Evolutionary conservation across 257 asterid species (phyloP).

Genomic region (Solanum piurae): DNA sequence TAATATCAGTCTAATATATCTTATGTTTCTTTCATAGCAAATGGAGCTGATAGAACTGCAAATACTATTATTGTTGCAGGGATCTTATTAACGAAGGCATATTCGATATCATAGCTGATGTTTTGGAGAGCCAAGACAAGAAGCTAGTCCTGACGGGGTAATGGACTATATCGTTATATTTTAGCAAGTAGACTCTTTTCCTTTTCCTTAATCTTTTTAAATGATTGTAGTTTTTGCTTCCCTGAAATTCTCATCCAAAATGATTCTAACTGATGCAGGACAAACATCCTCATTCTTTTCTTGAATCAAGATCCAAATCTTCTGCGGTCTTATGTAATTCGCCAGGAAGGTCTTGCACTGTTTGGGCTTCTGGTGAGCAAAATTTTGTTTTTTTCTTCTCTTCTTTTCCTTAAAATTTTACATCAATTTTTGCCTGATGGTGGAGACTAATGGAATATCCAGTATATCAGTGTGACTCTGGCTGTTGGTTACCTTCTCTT

Average conservation of each 20-base stretch:
- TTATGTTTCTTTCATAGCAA: neutral
- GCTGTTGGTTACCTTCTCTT: neutral
- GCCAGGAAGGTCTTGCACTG: conserved; percentile 62
- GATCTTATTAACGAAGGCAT: conserved; percentile 89
- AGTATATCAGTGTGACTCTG: neutral
- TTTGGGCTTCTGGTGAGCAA: conserved; percentile 80
- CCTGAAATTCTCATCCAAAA: conserved; percentile 11
- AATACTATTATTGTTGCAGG: conserved; percentile 28
- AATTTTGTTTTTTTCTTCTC: neutral
- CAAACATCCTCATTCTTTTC: conserved; percentile 75
- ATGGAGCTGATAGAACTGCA: neutral
- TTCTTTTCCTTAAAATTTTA: neutral
- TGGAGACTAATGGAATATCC: neutral
- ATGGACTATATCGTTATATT: conserved; percentile 15
- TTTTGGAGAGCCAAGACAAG: conserved; percentile 70
- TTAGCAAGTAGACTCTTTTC: neutral
- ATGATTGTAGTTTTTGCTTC: neutral
- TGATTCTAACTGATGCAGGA: conserved; percentile 65
- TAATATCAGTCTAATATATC: neutral
- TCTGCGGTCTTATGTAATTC: conserved; percentile 62
- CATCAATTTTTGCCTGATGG: neutral
- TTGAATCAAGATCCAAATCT: conserved; percentile 78
- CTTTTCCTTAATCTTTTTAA: neutral
- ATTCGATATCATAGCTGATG: conserved; percentile 65
- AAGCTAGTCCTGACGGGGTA: conserved; percentile 93